Evolutionary conservation across 139 green algal species (phyloP).

Genomic region (Chlamydomonas schloesseri): DNA sequence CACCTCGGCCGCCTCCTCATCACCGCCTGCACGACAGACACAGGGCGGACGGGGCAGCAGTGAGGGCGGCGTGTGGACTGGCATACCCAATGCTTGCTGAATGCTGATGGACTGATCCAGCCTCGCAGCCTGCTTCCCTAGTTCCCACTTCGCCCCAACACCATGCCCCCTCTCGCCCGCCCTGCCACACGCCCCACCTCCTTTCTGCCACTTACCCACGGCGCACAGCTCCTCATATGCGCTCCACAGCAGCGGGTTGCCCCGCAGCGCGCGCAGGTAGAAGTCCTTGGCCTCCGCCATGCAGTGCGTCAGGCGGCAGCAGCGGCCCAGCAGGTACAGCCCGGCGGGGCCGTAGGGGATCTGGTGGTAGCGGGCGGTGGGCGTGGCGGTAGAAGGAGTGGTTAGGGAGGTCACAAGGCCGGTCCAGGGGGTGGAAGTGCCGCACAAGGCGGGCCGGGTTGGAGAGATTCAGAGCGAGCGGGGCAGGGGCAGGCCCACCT

Average conservation of each 20-base stretch:
- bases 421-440: no score
- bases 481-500: no score
- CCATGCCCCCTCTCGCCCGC: background rate
- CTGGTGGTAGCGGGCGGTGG: constrained; percentile 20
- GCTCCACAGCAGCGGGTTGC: constrained; percentile 92
- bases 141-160: no score
- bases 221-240: constrained; percentile 94
- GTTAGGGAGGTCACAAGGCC: no score
- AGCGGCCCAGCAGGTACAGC: constrained; percentile 86
- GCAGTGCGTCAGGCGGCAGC: constrained; percentile 74
- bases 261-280: constrained; percentile 75
- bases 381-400: no score
- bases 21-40: constrained; percentile 21
- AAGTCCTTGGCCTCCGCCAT: constrained; percentile 69
- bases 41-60: no score
- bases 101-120: no score
- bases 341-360: constrained; percentile 88
- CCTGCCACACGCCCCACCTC: background rate
- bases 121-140: no score
- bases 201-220: constrained; percentile 80
- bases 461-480: no score
- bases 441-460: no score
- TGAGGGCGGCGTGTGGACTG: no score
- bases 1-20: constrained; percentile 48
- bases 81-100: no score